These are phyloP conservation scores for Tetradesmus obliquus DNA, from an alignment of 139 green algal genomes.

Conservation along the genomic window DNA sequence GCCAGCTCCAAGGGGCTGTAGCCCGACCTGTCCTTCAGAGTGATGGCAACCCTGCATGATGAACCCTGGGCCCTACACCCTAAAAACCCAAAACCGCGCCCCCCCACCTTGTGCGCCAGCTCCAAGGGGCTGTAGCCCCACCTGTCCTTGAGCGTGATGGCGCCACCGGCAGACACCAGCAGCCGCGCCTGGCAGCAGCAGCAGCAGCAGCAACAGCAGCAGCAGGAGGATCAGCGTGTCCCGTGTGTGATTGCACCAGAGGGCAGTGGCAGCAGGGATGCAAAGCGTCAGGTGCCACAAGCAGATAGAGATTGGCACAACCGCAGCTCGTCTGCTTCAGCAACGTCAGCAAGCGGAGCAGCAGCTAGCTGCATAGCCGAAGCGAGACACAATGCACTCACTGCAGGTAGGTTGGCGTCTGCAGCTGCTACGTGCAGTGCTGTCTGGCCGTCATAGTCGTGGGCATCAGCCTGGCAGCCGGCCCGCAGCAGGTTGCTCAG, in stretches of 20 bases:
- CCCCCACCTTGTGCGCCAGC: slow-evolving; percentile 49
- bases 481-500: slow-evolving; percentile 52
- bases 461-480: slow-evolving; percentile 50
- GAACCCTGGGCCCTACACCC: too few species aligned
- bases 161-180: slow-evolving; percentile 13
- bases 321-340: neutral
- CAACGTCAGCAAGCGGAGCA: neutral
- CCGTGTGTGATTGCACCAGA: neutral
- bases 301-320: neutral
- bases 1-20: slow-evolving; percentile 51
- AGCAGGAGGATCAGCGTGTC: neutral
- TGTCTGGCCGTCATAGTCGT: slow-evolving; percentile 74
- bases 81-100: too few species aligned
- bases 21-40: slow-evolving; percentile 46
- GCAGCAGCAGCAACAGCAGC: neutral
- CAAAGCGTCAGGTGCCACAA: neutral
- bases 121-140: slow-evolving; percentile 56
- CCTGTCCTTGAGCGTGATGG: slow-evolving; percentile 32
- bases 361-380: neutral
- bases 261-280: too few species aligned
- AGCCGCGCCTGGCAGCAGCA: slow-evolving; percentile 12
- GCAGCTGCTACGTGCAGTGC: slow-evolving; percentile 66
- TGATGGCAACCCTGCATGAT: neutral
- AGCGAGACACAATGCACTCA: slow-evolving; percentile 18
- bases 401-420: slow-evolving; percentile 61